Percentiles rank a stretch among this genome's conserved stretches.
Evolutionary conservation across 2,329 filamentous ascomycete genomes (phyloP).

Genomic region (Curvularia lunata): DNA sequence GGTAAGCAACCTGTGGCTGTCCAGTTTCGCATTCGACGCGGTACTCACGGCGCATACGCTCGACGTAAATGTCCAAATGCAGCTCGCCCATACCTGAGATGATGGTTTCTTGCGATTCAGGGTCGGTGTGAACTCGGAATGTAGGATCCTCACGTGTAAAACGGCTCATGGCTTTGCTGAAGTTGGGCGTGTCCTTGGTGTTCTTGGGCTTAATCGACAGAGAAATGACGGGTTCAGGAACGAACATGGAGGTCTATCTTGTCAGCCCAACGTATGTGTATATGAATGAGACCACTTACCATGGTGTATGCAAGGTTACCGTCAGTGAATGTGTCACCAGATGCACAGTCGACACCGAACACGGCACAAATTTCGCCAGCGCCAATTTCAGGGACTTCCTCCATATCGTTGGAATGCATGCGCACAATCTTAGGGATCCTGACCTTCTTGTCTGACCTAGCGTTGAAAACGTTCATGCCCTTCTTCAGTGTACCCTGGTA

Average conservation of each 20-base stretch:
- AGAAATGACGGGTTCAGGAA: slow-evolving; percentile 97
- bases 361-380: slow-evolving; percentile 98
- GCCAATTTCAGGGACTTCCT: slow-evolving; percentile 89
- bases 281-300: slow-evolving; percentile 48
- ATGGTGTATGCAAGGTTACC: slow-evolving; percentile 91
- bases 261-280: slow-evolving; percentile 20
- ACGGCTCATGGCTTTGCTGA: slow-evolving; percentile 97
- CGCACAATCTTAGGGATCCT: slow-evolving; percentile 96
- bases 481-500: slow-evolving; percentile 93
- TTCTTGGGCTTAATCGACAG: slow-evolving; percentile 96
- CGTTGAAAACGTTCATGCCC: slow-evolving; percentile 90
- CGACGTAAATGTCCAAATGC: slow-evolving; percentile 95
- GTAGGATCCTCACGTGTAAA: slow-evolving; percentile 99
- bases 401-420: slow-evolving; percentile 99
- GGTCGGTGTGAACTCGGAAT: slow-evolving; percentile 91
- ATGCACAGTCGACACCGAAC: slow-evolving; percentile 96
- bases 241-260: slow-evolving; percentile 81
- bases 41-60: slow-evolving; percentile 96
- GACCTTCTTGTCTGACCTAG: slow-evolving; percentile 92
- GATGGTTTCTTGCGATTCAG: slow-evolving; percentile 93
- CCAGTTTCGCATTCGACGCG: slow-evolving; percentile 95
- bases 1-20: slow-evolving; percentile 94
- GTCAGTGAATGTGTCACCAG: slow-evolving; percentile 97
- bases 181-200: slow-evolving; percentile 88
- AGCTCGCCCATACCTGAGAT: slow-evolving; percentile 98